Evolutionary conservation across 768 basidiomycete genomes (phyloP).

Genomic region (Termitomyces sp.): DNA sequence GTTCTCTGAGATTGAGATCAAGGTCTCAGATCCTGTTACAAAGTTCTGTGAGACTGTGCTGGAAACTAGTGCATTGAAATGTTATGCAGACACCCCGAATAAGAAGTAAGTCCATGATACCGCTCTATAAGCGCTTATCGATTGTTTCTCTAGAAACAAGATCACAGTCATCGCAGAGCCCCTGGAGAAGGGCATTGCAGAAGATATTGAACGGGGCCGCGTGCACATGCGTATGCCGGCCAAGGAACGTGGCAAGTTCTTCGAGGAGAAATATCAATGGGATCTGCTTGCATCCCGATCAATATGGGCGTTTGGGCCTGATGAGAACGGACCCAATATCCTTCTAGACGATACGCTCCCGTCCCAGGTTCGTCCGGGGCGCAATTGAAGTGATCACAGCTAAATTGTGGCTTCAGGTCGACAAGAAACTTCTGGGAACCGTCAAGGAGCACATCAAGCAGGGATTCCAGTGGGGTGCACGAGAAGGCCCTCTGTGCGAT

Average conservation of each 20-base stretch:
- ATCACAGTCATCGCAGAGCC: conserved; percentile 99
- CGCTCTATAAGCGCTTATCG: not conserved
- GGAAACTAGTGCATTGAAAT: conserved; percentile 96
- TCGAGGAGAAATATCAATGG: conserved; percentile 98
- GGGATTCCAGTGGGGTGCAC: conserved; percentile 98
- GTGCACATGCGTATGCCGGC: conserved; percentile 93
- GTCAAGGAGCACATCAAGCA: conserved; percentile 97
- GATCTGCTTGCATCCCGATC: conserved; percentile 95
- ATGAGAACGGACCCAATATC: conserved; percentile 91
- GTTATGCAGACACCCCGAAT: conserved; percentile 98
- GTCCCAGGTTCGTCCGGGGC: conserved; percentile 57
- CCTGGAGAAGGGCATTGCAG: conserved; percentile 89
- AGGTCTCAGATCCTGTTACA: conserved; percentile 98
- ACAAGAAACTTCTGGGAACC: conserved; percentile 85
- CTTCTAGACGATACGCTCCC: conserved; percentile 95
- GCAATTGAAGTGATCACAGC: not conserved
- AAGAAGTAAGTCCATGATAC: conserved; percentile 69
- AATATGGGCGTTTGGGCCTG: conserved; percentile 99
- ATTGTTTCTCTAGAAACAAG: conserved; percentile 65
- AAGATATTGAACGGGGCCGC: conserved; percentile 91
- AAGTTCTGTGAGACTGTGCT: conserved; percentile 98
- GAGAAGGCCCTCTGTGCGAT: conserved; percentile 96
- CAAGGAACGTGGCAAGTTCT: conserved; percentile 93
- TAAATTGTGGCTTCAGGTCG: conserved; percentile 46
- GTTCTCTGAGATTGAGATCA: conserved; percentile 99